Evolutionary conservation across 495 filamentous ascomycete species (phyloP), one percentile per base, ranked within the genome.

Genomic region (Tuber aestivum): DNA sequence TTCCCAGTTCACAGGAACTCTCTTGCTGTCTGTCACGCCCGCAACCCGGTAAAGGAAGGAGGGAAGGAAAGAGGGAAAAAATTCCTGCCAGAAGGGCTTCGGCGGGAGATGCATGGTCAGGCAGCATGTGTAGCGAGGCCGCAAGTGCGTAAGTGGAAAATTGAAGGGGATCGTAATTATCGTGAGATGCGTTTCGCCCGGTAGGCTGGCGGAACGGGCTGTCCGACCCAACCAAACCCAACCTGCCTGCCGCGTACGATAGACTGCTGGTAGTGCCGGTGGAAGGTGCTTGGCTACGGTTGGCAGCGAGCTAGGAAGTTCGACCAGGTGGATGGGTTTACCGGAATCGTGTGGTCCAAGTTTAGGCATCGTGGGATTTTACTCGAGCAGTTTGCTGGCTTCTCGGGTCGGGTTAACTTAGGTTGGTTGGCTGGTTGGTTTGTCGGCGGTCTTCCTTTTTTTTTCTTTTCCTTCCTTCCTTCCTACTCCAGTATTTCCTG

Each of bases 101-200:
- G 21, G 21, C 20, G 45, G 16, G 20, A 23, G 20, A 48, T 23
- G 45, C 20, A 23, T 48, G 45, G 45, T 48, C 18, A 21, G 45
- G 21, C 3, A 48, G n/a, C 0, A 61, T 27, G n/a, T 61, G 50
- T n/a, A 27, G n/a, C 10, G n/a, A 5, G 50, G 50, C 45, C 38
- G 45, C 23, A 48, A 21, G 45, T 48, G 45, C 45, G 21, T 23
- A 23, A 23, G 45, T 18, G 42, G 16, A 18, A 18, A 44, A 1
- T 14, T 18, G 42, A 44, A 9, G 7, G 45, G 18, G n/a, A 61
- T 61, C 50, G 27, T 61, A 4, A 61, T 61, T 61, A 61, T 61
- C 50, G 50, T 27, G 50, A 61, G 50, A 61, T 61, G 8, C 50
- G 50, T 61, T 61, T 61, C 50, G n/a, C n/a, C 50, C n/a, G 50